Conservation (phyloP, 2,329 filamentous ascomycete genomes). For the Alternaria triticina region DNA sequence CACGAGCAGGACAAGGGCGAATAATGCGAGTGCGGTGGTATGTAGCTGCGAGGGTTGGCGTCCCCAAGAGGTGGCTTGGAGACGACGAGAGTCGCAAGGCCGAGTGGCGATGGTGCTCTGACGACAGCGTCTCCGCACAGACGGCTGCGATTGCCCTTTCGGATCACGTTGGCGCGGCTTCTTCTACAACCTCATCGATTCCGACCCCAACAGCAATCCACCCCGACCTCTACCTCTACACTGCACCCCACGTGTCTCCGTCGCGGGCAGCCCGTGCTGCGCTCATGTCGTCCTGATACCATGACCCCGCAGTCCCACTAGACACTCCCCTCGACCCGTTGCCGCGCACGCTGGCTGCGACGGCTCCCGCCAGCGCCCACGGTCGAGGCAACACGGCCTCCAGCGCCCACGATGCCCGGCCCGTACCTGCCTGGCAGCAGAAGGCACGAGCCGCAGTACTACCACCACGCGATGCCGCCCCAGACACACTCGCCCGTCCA, state of each 20-base stretch:
- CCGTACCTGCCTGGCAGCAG: constrained; percentile 55
- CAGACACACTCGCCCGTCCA: constrained; percentile 28
- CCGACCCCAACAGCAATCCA: constrained; percentile 5
- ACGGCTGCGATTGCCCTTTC: constrained; percentile 9
- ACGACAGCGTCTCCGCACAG: constrained; percentile 19
- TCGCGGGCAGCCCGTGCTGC: constrained; percentile 37
- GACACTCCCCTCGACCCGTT: constrained; percentile 23
- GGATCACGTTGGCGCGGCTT: constrained; percentile 16
- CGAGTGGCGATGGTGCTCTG: constrained; percentile 14
- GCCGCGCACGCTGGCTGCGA: constrained; percentile 49
- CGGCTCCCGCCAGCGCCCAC: constrained; percentile 47
- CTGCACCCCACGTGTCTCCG: constrained; percentile 14
- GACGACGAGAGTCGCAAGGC: constrained; percentile 10
- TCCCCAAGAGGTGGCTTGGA: constrained; percentile 20
- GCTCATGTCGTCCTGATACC: constrained; percentile 46
- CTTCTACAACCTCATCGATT: constrained; percentile 18
- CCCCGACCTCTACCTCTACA: constrained; percentile 3
- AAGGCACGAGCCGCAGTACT: constrained; percentile 50
- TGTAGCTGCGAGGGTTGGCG: constrained; percentile 10
- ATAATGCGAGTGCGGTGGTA: not conserved
- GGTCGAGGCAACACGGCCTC: constrained; percentile 50
- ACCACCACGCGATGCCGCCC: constrained; percentile 33
- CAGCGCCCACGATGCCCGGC: constrained; percentile 78
- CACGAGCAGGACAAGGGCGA: constrained; percentile 7
- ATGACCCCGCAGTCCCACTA: constrained; percentile 34